Evolutionary conservation across 116 monocot species (phyloP), one percentile per base, ranked within the genome.

Genomic region (Iris pallida): DNA sequence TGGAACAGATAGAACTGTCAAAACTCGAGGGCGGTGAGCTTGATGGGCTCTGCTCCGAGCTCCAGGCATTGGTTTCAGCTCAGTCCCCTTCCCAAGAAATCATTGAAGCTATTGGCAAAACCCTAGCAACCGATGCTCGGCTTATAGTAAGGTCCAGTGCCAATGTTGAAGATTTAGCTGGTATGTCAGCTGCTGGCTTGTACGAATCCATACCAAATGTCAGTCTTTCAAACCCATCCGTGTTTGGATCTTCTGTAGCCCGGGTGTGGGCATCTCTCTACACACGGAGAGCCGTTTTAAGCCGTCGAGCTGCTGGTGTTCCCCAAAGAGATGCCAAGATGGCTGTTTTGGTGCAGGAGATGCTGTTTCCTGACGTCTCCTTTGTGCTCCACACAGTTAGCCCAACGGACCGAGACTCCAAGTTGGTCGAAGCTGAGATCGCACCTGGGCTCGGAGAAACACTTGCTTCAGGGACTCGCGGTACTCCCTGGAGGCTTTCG

Each of bases 171-270:
- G 96, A 97, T 63, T 72, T 97, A 16, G 89, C 92, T 43, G 92
- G 96, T 7, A 97, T 97, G 96, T 92, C 96, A 47, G 96, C 92
- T 59, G 96, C 96, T 45, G 96, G 96, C 20, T 64, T 97, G 16
- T 97, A 97, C 46, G 89, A 89, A 42, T 97, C 96, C 0, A 83
- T 97, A 45, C 96, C 92, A 15, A 97, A 97, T 71, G 88, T 97
- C 48, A 85, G 85, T 17, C 83, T 88, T 16, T 76, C 81, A 59
- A 68, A 78, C 58, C 79, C 79, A 16, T 16, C 55, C 41, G 52
- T 43, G 16, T 91, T 97, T 59, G 77, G 73, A 67, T 64, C 83
- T 63, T 89, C 96, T 58, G 66, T 89, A n/a, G 79, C 74, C 48
- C 78, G 61, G 10, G 96, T 97, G 5, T 97, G 96, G 96, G 89